A percentile compares a stretch with the other conserved stretches of the same genome.
phyloP scores from a whole-genome alignment of 1,139 yeast species.

The Blastobotrys buckinghamii region DNA sequence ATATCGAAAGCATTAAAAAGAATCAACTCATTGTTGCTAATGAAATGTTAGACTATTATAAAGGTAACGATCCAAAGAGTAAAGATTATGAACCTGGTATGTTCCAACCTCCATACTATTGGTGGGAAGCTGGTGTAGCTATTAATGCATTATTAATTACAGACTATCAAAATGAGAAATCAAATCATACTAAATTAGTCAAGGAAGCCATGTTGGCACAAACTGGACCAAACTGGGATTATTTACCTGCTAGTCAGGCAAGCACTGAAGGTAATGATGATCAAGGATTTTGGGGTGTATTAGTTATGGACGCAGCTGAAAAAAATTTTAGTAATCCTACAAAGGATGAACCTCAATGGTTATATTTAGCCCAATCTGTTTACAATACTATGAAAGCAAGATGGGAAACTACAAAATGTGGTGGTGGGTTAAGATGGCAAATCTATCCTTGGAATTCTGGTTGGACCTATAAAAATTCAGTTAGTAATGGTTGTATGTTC shows the following conservation, averaged over 20 bases:
- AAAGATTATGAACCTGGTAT: conserved; percentile 51
- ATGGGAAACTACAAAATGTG: conserved; percentile 72
- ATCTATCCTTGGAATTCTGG: conserved; percentile 91
- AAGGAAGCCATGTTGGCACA: conserved; percentile 65
- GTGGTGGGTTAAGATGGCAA: conserved; percentile 94
- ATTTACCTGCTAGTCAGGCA: conserved; percentile 82
- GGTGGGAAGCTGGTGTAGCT: conserved; percentile 99
- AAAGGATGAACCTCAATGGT: conserved; percentile 56
- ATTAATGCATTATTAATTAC: conserved; percentile 84
- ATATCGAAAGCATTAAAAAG: conserved; percentile 23
- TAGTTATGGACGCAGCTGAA: conserved; percentile 91
- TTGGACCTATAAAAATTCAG: conserved; percentile 81
- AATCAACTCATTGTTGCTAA: conserved; percentile 54
- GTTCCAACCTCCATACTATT: conserved; percentile 82
- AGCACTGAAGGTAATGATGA: conserved; percentile 97
- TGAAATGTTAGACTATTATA: conserved; percentile 67
- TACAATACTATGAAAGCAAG: conserved; percentile 84
- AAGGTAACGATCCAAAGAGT: background rate
- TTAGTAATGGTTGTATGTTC: conserved; percentile 82
- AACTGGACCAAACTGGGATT: conserved; percentile 68
- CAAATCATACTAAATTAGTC: conserved; percentile 55
- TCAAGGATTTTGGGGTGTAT: conserved; percentile 95
- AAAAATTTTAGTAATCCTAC: conserved; percentile 75
- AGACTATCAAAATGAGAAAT: conserved; percentile 64
- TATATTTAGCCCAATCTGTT: conserved; percentile 66